Percentiles rank a stretch among this genome's conserved stretches.
These are phyloP conservation scores for Aspergillus carlsbadensis DNA, from an alignment of 495 filamentous ascomycete genomes.

Conservation along the genomic window DNA sequence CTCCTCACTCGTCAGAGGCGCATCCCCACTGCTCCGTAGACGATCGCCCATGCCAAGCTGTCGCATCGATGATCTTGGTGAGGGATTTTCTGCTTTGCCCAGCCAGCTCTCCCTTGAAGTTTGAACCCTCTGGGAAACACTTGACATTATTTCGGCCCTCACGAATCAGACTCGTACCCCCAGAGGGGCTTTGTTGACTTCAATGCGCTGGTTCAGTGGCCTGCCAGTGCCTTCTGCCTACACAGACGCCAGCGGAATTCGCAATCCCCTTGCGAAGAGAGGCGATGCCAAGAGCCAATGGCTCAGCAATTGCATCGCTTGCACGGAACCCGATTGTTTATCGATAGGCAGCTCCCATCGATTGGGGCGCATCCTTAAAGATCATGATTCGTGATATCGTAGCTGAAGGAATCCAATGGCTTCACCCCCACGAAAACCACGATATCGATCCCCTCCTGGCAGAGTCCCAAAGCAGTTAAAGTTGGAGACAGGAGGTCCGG, in stretches of 20 bases:
- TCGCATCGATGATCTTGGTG: slow-evolving; percentile 32
- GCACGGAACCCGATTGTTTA: neutral
- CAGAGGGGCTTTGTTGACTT: neutral
- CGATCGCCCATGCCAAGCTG: slow-evolving; percentile 33
- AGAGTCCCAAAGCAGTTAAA: slow-evolving; percentile 2
- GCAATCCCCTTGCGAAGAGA: neutral
- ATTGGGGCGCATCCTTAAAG: neutral
- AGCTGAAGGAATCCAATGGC: neutral
- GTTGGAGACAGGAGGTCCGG: neutral
- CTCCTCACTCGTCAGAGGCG: slow-evolving; percentile 7
- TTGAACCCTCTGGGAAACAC: neutral
- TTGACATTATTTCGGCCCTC: neutral
- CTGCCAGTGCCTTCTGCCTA: slow-evolving; percentile 7
- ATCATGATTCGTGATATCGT: neutral
- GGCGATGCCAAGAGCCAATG: neutral
- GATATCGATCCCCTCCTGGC: neutral
- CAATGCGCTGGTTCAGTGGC: neutral
- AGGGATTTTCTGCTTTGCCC: slow-evolving; percentile 27
- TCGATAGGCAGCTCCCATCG: slow-evolving; percentile 1
- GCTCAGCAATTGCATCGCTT: neutral
- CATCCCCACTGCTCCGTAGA: slow-evolving; percentile 15
- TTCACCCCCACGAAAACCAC: neutral
- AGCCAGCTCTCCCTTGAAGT: neutral
- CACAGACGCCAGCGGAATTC: neutral
- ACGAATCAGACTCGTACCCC: neutral